Evolutionary conservation across 2,329 filamentous ascomycete genomes (phyloP).

Genomic region (Arachnomyces sp.): DNA sequence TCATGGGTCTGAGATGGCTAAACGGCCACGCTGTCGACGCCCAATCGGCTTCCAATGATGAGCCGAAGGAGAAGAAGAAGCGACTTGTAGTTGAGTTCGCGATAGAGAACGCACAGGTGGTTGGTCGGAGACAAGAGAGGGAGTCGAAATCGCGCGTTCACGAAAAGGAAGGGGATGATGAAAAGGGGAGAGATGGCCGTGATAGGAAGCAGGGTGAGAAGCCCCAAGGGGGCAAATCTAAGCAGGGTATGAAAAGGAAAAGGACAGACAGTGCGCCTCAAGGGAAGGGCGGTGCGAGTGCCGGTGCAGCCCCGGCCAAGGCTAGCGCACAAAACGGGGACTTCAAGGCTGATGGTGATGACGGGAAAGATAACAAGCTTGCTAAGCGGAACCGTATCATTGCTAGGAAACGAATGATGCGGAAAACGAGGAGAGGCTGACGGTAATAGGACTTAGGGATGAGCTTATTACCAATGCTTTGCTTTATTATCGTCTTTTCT

Average conservation of each 20-base stretch:
- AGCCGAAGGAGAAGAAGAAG: conserved; percentile 65
- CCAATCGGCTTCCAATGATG: conserved; percentile 21
- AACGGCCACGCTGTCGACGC: conserved; percentile 62
- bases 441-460: too few species aligned
- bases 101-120: conserved; percentile 94
- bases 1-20: conserved; percentile 91
- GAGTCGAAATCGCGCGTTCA: conserved; percentile 48
- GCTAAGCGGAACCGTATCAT: conserved; percentile 70
- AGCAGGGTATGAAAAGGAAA: conserved; percentile 24
- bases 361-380: conserved; percentile 46
- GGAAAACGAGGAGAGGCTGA: conserved; percentile 52
- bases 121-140: conserved; percentile 64
- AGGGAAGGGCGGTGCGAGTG: neutral
- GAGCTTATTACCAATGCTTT: too few species aligned
- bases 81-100: conserved; percentile 92
- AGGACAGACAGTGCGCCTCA: conserved; percentile 14
- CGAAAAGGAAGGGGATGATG: conserved; percentile 24
- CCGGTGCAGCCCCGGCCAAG: conserved; percentile 7
- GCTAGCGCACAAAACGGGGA: conserved; percentile 8
- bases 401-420: conserved; percentile 71
- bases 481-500: too few species aligned
- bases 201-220: conserved; percentile 11
- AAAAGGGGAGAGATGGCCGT: conserved; percentile 20
- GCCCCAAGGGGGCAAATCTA: neutral
- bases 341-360: conserved; percentile 15